A percentile compares a stretch with the other conserved stretches of the same genome.
phyloP scores from a whole-genome alignment of 495 filamentous ascomycete species.

The Ascodesmis nigricans region DNA sequence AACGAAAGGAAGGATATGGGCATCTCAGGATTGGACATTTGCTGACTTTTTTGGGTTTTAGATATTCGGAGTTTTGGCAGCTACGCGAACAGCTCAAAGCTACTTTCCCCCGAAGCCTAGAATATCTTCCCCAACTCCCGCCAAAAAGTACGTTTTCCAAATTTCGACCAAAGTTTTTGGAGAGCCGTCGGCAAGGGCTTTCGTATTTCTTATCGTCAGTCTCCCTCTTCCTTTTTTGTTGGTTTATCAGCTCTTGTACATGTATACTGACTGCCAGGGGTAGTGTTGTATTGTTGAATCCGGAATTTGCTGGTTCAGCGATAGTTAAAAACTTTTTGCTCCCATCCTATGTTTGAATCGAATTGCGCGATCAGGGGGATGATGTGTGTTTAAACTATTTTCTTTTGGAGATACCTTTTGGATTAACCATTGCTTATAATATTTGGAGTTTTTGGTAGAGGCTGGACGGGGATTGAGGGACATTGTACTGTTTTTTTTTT shows the following conservation, averaged over 20 bases:
- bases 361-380: no score
- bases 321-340: conserved; percentile 54
- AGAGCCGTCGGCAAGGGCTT: conserved; percentile 39
- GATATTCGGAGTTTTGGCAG: conserved; percentile 54
- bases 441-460: no score
- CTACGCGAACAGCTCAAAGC: conserved; percentile 33
- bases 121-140: conserved; percentile 41
- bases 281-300: conserved; percentile 45
- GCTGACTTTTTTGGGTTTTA: conserved; percentile 14
- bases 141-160: conserved; percentile 48
- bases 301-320: conserved; percentile 44
- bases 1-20: conserved; percentile 31
- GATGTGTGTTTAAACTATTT: no score
- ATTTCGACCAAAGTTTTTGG: conserved; percentile 47
- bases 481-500: no score
- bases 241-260: conserved; percentile 5
- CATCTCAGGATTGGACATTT: not conserved
- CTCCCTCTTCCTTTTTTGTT: not conserved
- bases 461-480: no score
- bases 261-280: conserved; percentile 7
- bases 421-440: no score
- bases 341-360: no score
- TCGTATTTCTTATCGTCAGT: conserved; percentile 52
- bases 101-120: conserved; percentile 44
- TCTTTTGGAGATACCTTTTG: no score